Base-by-base conservation (phyloP, 108 stramenopile species). In the Schizochytrium sp. region DNA sequence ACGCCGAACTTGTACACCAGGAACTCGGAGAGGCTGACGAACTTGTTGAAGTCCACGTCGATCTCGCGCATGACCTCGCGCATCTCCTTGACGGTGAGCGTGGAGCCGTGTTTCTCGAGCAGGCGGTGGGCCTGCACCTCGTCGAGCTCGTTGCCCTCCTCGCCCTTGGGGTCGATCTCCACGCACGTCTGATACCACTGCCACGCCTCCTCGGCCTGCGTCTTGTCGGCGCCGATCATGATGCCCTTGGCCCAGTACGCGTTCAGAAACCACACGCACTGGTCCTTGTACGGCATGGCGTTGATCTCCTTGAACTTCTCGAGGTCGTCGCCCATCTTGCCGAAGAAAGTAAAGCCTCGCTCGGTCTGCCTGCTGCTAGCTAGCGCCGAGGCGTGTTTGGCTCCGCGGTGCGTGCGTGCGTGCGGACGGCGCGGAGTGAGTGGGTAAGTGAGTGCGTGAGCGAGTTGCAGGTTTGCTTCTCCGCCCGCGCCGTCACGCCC, bases 41-140 rank as follows among this genome's bases (percentile, higher is more conserved):
- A 53, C 43, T 57, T 57, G 87, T 90, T 88, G 23, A 90, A 90
- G 47, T 90, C 90, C 5, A 90, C 53, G 88, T 90, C 90, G 60
- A 90, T 90, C 60, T 60, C 87, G 28, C 21, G 41, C 53, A 90
- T 60, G 19, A 69, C 90, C 55, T 57, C 41, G 47, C 90, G 87
- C 90, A 90, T 90, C 87, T 90, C 60, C 55, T 88, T 41, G 41
- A 90, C 90, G 16, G 90, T 90, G 8, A 90, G 53, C 6, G 90
- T 87, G 43, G 44, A 16, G 18, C 76, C 76, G 48, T 83, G 76
- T 57, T 88, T 71, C 34, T 90, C 90, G 29, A 90, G 55, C 5
- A 90, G 87, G 10, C 87, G 60, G 72, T 90, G 90, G 28, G 87
- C 90, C n/a, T 25, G 76, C 45, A 83, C 76, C 76, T 83, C 76